phyloP scores from a whole-genome alignment of 2,329 filamentous ascomycete species.

The Lomentospora prolificans region DNA sequence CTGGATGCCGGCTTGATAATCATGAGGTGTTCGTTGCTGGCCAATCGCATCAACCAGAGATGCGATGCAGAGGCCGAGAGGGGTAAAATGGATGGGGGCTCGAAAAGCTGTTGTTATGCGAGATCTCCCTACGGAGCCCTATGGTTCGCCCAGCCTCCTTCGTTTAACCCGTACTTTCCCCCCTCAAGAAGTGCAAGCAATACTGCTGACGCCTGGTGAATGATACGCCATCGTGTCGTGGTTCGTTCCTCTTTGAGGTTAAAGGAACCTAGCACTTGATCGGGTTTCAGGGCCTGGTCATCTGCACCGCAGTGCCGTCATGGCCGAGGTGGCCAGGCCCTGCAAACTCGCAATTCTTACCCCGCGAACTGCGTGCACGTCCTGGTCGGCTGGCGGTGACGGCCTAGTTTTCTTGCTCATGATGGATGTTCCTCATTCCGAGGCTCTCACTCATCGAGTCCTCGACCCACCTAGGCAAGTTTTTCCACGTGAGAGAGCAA shows the following conservation, averaged over 20 bases:
- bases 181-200: no score
- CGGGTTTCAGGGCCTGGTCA: neutral
- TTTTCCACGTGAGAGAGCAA: no score
- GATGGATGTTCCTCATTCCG: no score
- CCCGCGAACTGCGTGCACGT: neutral
- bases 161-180: neutral
- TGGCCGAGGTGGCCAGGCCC: neutral
- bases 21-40: neutral
- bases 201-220: no score
- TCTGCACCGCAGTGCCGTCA: neutral
- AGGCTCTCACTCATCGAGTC: no score
- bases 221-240: no score
- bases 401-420: no score
- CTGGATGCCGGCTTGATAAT: neutral
- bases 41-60: neutral
- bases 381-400: no score
- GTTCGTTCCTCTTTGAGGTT: neutral
- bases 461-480: no score
- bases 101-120: neutral
- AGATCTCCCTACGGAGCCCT: neutral
- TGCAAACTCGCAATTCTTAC: neutral
- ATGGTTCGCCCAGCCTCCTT: conserved; percentile 4
- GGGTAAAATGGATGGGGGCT: neutral
- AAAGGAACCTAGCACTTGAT: no score
- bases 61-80: neutral